Conservation (phyloP, 2,329 filamentous ascomycete genomes). For the Fusarium albosuccineum region DNA sequence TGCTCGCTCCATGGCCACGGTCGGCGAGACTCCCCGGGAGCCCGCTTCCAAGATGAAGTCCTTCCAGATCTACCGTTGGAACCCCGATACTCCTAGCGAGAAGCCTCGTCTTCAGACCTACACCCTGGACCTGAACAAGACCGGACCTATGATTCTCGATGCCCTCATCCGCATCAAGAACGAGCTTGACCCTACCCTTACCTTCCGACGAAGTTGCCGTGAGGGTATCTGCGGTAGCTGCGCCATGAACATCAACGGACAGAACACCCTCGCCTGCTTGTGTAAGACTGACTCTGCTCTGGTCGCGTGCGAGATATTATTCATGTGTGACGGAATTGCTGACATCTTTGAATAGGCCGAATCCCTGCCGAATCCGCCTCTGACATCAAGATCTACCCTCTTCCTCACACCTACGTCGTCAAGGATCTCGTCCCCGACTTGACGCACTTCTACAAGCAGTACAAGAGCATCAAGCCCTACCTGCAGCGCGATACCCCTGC, state of each 20-base stretch:
- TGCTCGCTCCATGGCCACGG: constrained; percentile 67
- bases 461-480: constrained; percentile 99
- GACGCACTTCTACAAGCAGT: constrained; percentile 99
- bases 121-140: constrained; percentile 97
- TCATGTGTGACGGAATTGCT: constrained; percentile 24
- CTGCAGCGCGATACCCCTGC: constrained; percentile 90
- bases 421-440: constrained; percentile 98
- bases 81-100: constrained; percentile 88
- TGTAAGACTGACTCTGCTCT: constrained; percentile 69
- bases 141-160: constrained; percentile 97
- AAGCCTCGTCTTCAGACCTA: constrained; percentile 98
- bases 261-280: constrained; percentile 96
- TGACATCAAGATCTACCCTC: constrained; percentile 95
- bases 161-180: constrained; percentile 99
- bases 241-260: constrained; percentile 99
- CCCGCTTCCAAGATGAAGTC: constrained; percentile 83
- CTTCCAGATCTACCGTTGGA: constrained; percentile 99
- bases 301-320: constrained; percentile 46
- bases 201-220: constrained; percentile 94
- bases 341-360: constrained; percentile 72
- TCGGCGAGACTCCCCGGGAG: constrained; percentile 70
- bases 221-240: constrained; percentile 99
- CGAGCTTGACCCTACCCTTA: constrained; percentile 95
- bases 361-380: constrained; percentile 86
- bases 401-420: constrained; percentile 98